A percentile compares a stretch with the other conserved stretches of the same genome.
These are phyloP conservation scores for Ambrosia artemisiifolia DNA, from an alignment of 129 eudicot species.

Conservation along the genomic window DNA sequence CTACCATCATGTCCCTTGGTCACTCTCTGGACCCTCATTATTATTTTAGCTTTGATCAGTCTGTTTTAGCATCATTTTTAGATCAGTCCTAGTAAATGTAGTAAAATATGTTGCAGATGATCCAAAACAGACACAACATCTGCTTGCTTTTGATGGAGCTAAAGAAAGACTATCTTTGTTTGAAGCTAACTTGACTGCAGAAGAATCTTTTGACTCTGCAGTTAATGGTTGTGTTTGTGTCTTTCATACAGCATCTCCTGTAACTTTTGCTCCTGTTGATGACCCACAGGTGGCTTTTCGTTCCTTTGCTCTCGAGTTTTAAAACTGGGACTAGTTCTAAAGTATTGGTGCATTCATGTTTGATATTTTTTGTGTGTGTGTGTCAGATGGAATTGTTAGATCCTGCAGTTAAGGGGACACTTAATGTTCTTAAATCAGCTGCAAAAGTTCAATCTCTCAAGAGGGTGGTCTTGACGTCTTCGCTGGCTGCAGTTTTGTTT, in stretches of 20 bases:
- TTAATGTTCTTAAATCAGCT: constrained; percentile 52
- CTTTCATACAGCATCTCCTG: constrained; percentile 52
- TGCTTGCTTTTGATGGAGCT: constrained; percentile 51
- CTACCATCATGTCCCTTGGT: too few relatives aligned
- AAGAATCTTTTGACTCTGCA: constrained; percentile 42
- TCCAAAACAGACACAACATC: constrained; percentile 42
- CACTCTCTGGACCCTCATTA: too few relatives aligned
- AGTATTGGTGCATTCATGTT: too few relatives aligned
- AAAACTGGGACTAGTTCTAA: background rate
- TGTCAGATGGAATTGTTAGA: constrained; percentile 43
- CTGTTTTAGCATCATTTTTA: too few relatives aligned
- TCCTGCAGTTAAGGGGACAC: constrained; percentile 61
- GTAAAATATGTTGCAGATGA: constrained; percentile 37
- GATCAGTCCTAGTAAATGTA: background rate
- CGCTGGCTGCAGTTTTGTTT: constrained; percentile 35
- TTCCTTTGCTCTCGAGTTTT: background rate
- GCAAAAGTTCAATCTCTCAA: constrained; percentile 40
- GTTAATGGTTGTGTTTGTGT: constrained; percentile 44
- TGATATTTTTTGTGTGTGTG: background rate
- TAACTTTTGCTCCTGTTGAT: constrained; percentile 4
- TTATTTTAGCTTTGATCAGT: too few relatives aligned
- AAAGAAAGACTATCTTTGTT: constrained; percentile 5
- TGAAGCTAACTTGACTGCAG: constrained; percentile 26
- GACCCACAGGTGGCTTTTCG: constrained; percentile 39
- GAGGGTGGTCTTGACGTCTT: constrained; percentile 52